These are phyloP conservation scores for Sphaerulina musiva DNA, from an alignment of 2,329 filamentous ascomycete genomes.

Conservation along the genomic window DNA sequence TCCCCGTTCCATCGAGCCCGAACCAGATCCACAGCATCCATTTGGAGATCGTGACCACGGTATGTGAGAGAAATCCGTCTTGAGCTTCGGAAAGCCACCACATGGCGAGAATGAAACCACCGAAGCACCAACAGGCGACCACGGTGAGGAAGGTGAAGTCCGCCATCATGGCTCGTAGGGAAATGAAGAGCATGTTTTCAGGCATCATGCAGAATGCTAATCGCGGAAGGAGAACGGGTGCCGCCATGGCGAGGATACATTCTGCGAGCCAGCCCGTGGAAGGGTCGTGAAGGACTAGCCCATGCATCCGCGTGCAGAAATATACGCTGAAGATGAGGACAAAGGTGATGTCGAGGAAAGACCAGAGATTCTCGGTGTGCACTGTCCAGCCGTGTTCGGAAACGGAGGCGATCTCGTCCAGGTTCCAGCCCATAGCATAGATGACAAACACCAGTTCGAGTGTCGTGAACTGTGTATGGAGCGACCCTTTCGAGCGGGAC, in stretches of 20 bases:
- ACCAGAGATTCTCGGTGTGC: constrained; percentile 84
- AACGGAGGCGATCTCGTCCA: constrained; percentile 72
- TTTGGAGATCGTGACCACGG: constrained; percentile 64
- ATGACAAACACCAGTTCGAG: constrained; percentile 63
- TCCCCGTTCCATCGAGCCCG: constrained; percentile 64
- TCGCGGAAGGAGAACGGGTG: constrained; percentile 69
- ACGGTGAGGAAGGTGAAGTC: constrained; percentile 74
- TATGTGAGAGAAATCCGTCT: constrained; percentile 33
- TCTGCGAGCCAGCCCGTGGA: constrained; percentile 46
- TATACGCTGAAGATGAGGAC: constrained; percentile 65
- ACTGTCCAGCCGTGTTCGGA: constrained; percentile 71
- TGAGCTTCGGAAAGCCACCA: constrained; percentile 66
- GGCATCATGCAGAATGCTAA: constrained; percentile 77
- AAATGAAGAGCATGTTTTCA: constrained; percentile 77
- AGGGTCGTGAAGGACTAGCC: constrained; percentile 46
- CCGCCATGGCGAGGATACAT: constrained; percentile 71
- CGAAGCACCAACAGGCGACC: constrained; percentile 75
- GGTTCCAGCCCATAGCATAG: constrained; percentile 70
- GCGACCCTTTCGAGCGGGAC: constrained; percentile 43
- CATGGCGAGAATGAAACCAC: constrained; percentile 71
- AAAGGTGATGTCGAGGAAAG: constrained; percentile 76
- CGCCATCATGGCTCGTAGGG: constrained; percentile 74
- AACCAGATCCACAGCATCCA: constrained; percentile 97
- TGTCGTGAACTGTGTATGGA: constrained; percentile 35
- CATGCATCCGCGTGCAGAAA: constrained; percentile 60